Percentiles rank a stretch among this genome's conserved stretches.
phyloP scores from a whole-genome alignment of 2,329 filamentous ascomycete genomes.

The Scedosporium minutisporum region DNA sequence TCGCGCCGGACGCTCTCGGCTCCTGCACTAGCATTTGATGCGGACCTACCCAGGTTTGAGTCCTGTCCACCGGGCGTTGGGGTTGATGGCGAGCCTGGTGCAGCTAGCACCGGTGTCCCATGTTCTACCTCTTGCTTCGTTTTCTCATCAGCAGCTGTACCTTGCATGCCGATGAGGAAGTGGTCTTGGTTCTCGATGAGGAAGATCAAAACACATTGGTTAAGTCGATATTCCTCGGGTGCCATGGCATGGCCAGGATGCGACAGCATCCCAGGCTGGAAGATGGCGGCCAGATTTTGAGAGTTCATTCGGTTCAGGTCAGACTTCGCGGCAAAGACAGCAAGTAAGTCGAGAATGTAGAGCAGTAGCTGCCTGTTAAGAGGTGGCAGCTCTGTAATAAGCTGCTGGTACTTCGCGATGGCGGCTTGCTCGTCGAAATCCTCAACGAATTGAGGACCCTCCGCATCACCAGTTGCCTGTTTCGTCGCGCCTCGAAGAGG shows the following conservation, averaged over 20 bases:
- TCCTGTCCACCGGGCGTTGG: conserved; percentile 35
- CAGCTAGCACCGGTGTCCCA: conserved; percentile 45
- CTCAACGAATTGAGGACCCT: conserved; percentile 60
- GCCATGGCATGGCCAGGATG: conserved; percentile 94
- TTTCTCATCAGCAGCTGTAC: conserved; percentile 89
- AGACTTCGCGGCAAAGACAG: conserved; percentile 93
- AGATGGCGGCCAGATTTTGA: conserved; percentile 89
- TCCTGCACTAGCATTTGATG: conserved; percentile 80
- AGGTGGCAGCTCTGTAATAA: conserved; percentile 88
- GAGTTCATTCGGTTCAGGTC: conserved; percentile 97
- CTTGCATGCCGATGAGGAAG: conserved; percentile 96
- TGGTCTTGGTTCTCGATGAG: conserved; percentile 97
- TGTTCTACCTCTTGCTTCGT: conserved; percentile 57
- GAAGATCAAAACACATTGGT: conserved; percentile 95
- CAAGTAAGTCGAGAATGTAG: conserved; percentile 90
- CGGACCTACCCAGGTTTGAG: conserved; percentile 57
- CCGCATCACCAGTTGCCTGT: conserved; percentile 62
- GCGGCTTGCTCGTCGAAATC: conserved; percentile 54
- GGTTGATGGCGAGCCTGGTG: conserved; percentile 23
- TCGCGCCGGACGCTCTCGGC: conserved; percentile 79
- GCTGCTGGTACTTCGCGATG: conserved; percentile 72
- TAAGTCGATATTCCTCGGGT: conserved; percentile 84
- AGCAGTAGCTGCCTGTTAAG: conserved; percentile 88
- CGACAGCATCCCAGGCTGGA: conserved; percentile 91
- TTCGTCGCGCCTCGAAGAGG: conserved; percentile 64